These are phyloP conservation scores for Sclerotinia trifoliorum DNA, from an alignment of 2,329 filamentous ascomycete genomes.

Conservation along the genomic window DNA sequence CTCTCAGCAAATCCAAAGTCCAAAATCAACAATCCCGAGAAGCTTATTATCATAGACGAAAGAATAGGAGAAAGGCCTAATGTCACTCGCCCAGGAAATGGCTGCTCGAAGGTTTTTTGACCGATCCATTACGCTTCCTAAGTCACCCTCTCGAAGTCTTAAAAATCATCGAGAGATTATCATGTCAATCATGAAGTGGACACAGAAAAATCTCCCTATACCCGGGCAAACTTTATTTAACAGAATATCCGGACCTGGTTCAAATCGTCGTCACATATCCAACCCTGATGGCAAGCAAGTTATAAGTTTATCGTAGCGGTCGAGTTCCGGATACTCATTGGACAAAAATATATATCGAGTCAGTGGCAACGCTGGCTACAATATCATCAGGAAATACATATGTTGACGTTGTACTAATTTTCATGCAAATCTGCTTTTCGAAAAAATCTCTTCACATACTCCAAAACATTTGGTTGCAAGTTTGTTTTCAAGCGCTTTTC, in stretches of 20 bases:
- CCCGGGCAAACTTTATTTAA: neutral
- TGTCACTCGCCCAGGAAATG: neutral
- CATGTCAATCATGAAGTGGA: neutral
- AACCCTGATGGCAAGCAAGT: neutral
- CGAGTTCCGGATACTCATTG: neutral
- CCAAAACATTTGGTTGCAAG: neutral
- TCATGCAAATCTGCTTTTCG: neutral
- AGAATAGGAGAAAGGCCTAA: neutral
- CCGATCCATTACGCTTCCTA: neutral
- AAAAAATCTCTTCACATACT: too few species aligned
- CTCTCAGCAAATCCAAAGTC: neutral
- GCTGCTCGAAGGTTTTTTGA: neutral
- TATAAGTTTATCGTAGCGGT: neutral
- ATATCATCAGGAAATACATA: neutral
- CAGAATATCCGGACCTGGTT: neutral
- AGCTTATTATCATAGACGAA: neutral
- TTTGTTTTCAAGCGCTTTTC: neutral
- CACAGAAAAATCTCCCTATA: neutral
- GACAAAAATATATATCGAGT: neutral
- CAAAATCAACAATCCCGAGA: neutral
- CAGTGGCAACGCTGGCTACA: neutral
- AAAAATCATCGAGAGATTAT: neutral
- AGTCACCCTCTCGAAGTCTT: neutral
- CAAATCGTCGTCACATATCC: neutral
- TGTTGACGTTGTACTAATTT: neutral